phyloP scores from a whole-genome alignment of 164 flowering plant genomes.

The Nymphaea colorata region DNA sequence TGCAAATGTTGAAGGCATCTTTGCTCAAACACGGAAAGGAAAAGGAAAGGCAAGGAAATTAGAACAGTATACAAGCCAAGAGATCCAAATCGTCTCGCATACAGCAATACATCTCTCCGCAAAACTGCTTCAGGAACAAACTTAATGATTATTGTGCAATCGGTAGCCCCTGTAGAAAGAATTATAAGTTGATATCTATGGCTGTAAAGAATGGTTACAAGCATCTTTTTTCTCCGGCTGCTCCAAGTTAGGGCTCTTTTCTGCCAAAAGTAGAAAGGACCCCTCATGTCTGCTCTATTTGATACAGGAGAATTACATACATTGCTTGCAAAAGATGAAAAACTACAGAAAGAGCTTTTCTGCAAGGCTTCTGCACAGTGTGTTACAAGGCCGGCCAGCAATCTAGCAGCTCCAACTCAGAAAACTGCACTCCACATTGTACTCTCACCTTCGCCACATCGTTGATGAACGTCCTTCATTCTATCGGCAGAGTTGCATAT shows the following conservation, averaged over 20 bases:
- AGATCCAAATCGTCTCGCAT: too few relatives aligned
- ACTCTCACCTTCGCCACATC: slow-evolving; percentile 84
- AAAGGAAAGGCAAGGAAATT: too few relatives aligned
- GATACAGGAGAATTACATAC: slow-evolving; percentile 15
- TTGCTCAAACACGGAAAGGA: too few relatives aligned
- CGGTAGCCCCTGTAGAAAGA: not conserved
- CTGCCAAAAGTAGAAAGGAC: not conserved
- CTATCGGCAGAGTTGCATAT: slow-evolving; percentile 83
- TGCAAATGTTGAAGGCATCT: too few relatives aligned
- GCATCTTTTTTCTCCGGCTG: not conserved
- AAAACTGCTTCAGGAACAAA: not conserved
- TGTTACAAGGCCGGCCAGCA: not conserved
- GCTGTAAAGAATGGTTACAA: not conserved
- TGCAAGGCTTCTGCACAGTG: not conserved
- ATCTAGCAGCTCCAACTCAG: slow-evolving; percentile 10
- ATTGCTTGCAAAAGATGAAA: slow-evolving; percentile 9
- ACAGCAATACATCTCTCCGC: not conserved
- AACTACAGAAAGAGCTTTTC: slow-evolving; percentile 1
- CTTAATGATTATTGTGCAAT: not conserved
- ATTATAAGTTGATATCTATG: not conserved
- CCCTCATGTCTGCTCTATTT: not conserved
- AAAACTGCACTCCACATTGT: slow-evolving; percentile 62
- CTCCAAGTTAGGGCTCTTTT: not conserved
- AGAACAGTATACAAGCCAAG: too few relatives aligned
- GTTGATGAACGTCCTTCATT: slow-evolving; percentile 79